phyloP scores from a whole-genome alignment of 768 basidiomycete species.

The Boletus reticulatus region DNA sequence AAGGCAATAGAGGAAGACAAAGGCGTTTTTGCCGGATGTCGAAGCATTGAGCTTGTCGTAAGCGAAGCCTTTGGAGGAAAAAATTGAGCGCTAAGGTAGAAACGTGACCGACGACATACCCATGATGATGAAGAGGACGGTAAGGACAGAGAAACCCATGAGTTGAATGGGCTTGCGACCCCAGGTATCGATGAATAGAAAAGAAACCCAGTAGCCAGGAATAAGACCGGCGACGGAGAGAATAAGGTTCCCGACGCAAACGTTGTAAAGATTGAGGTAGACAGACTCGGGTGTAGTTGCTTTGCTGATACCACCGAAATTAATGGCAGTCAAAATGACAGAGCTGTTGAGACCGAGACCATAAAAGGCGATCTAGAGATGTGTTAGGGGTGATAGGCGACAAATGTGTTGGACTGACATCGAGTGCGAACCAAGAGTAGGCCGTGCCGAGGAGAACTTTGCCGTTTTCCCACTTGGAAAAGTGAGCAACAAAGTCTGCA shows the following conservation, averaged over 20 bases:
- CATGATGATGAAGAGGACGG: slow-evolving; percentile 65
- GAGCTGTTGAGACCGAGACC: slow-evolving; percentile 84
- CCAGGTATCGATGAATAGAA: slow-evolving; percentile 71
- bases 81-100: background rate
- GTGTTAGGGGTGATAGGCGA: background rate
- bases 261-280: slow-evolving; percentile 59
- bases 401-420: slow-evolving; percentile 43
- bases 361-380: slow-evolving; percentile 74
- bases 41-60: slow-evolving; percentile 56
- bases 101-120: slow-evolving; percentile 39
- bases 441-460: slow-evolving; percentile 77
- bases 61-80: slow-evolving; percentile 54
- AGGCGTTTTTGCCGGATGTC: slow-evolving; percentile 45
- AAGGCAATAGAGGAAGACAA: slow-evolving; percentile 84
- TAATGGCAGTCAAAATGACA: slow-evolving; percentile 72
- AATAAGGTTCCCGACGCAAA: slow-evolving; percentile 74
- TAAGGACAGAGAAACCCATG: slow-evolving; percentile 71
- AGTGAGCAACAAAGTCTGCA: slow-evolving; percentile 67
- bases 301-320: slow-evolving; percentile 45
- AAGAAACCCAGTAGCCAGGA: slow-evolving; percentile 64
- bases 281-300: slow-evolving; percentile 23
- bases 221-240: slow-evolving; percentile 76
- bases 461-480: slow-evolving; percentile 70
- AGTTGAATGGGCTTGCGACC: slow-evolving; percentile 82
- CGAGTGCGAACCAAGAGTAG: slow-evolving; percentile 89